Base-by-base conservation (phyloP, 495 filamentous ascomycete species). In the Lasiosphaeris hirsuta region DNA sequence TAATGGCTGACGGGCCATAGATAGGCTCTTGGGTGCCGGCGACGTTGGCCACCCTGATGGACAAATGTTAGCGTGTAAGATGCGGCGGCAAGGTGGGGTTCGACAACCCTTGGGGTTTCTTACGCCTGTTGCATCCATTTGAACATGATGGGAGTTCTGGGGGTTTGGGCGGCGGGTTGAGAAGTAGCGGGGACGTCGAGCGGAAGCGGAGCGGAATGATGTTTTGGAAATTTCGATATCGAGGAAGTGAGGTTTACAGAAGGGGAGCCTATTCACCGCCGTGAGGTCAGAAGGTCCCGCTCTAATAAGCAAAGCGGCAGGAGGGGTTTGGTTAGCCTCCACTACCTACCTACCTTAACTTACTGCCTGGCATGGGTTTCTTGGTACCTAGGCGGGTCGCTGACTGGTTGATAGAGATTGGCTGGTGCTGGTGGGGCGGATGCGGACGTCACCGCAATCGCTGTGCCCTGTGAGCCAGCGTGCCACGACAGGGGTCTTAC, bases 21-120 rank as follows among this genome's bases (percentile, higher is more conserved):
- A 95, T 89, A 56, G 94, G 95, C 78, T 98, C 94, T 71, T 92
- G 86, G 54, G 92, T 96, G 73, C 94, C 94, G 54, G 90, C 90
- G 62, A 95, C 91, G 71, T 90, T 86, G 69, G 93, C 89, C 71
- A 96, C 79, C 73, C 92, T 96, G 62, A 54, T 10, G 4, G 18
- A 41, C 7, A 37, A 38, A 46, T 50, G 56, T 56, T 60, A 57
- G 34, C 44, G 4, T n/a, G 35, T 14, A 42, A 30, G 14, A 38
- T 17, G 43, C 23, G 35, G 19, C 18, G 54, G 17, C 4, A 41
- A 39, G 57, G 63, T 57, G 60, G 67, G 58, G 59, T 38, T 45
- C 10, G 13, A 34, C 14, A 35, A 15, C 19, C 42, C 15, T 33
- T 33, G 37, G 43, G 37, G 30, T n/a, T 40, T 46, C 74, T 69